phyloP scores from a whole-genome alignment of 495 filamentous ascomycete genomes.

The Apodospora peruviana region DNA sequence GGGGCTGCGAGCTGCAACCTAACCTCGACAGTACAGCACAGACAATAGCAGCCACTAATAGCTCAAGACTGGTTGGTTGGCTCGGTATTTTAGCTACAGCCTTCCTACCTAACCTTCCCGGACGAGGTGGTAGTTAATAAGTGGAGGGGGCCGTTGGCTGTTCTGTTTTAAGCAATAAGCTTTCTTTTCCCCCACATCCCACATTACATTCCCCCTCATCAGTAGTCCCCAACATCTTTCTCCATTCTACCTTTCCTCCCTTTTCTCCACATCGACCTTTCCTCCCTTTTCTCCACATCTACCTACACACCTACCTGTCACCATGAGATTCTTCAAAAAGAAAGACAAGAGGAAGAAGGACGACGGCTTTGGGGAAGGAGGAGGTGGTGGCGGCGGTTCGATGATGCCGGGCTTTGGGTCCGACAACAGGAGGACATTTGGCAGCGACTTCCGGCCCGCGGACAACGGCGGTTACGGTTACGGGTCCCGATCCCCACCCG shows the following conservation, averaged over 20 bases:
- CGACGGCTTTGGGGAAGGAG: neutral
- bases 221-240: no score
- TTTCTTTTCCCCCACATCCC: neutral
- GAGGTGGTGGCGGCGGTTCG: neutral
- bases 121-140: no score
- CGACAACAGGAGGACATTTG: neutral
- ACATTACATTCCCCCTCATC: no score
- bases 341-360: constrained; percentile 27
- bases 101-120: no score
- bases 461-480: neutral
- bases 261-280: constrained; percentile 2
- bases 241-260: constrained; percentile 2
- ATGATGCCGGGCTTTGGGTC: constrained; percentile 12
- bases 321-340: constrained; percentile 41
- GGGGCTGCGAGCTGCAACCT: no score
- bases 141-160: no score
- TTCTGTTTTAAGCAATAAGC: neutral
- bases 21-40: no score
- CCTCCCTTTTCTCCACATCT: constrained; percentile 1
- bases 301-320: constrained; percentile 1
- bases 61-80: no score
- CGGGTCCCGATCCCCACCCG: constrained; percentile 8
- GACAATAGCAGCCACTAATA: no score
- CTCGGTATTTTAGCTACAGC: no score
- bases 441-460: neutral